Evolutionary conservation across 805 yeast genomes (phyloP), one percentile per base, ranked within the genome.

Genomic region (Ogataea ganodermae): DNA sequence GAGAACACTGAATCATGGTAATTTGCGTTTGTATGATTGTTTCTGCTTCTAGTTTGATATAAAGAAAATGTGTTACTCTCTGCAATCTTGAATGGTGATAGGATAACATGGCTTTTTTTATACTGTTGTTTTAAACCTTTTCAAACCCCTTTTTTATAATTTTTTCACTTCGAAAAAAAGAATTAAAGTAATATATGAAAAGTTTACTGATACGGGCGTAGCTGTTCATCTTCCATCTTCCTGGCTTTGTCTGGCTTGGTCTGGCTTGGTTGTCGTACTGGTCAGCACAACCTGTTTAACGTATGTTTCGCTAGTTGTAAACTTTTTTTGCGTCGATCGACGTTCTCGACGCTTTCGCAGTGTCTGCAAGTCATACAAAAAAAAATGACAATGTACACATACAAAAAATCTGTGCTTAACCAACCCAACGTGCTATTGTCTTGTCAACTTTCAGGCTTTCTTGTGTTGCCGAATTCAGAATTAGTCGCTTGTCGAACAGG

Each of bases 1-100:
- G 83, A 66, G 58, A 62, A 62, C 48, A 63, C 66, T 56, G 70
- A 68, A 54, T 57, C 66, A 48, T 65, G 68, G 68, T 64, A 62
- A 61, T 47, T 55, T 48, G 54, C 44, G 48, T 51, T 42, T 53
- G 55, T 52, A 45, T 52, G 47, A 50, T 49, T 48, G 45, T 41
- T 33, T 36, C 48, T 44, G 48, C 39, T 35, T 35, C 39, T 35
- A 35, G 39, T 35, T 33, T 33, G 39, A 35, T 35, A 35, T 35
- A 40, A 31, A 40, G 44, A 40, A 40, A 38, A 24, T 38, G 42
- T 28, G 42, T 38, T 38, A 22, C 35, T 40, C 36, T 28, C 35
- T 28, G 16, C 35, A 40, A 28, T 32, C 21, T 42, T 32, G 31
- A 42, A 31, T 31, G 33, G 45, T 40, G 35, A 40, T 40, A 40